Conservation (phyloP, 176 grass and related monocot species). For the Ensete glaucum region DNA sequence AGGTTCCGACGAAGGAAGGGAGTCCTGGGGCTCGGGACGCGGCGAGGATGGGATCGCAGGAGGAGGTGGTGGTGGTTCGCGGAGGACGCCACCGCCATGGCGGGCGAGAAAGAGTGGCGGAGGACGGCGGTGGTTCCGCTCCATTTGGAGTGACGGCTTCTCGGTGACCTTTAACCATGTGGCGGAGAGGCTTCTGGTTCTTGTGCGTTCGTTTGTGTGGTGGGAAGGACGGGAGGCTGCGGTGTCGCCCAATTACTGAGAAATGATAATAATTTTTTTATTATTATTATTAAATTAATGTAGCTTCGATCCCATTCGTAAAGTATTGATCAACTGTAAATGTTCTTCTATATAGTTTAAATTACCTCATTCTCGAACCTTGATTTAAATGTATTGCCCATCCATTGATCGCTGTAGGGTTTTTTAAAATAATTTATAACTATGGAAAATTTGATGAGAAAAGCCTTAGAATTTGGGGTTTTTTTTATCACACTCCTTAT, state of each 20-base stretch:
- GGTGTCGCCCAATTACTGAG: not conserved
- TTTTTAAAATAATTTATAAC: too few species aligned
- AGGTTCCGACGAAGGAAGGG: constrained; percentile 8
- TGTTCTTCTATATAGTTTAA: too few species aligned
- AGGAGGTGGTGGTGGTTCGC: constrained; percentile 13
- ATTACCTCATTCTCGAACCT: too few species aligned
- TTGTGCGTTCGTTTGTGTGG: not conserved
- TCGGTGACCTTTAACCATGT: not conserved
- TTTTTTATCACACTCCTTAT: too few species aligned
- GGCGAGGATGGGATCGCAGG: not conserved
- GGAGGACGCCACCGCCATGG: constrained; percentile 18
- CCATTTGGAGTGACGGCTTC: not conserved
- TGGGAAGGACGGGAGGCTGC: not conserved
- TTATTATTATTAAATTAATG: too few species aligned
- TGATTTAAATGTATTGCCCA: too few species aligned
- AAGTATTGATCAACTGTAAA: too few species aligned
- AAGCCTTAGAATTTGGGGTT: too few species aligned
- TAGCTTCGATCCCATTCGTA: too few species aligned
- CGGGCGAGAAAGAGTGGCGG: not conserved
- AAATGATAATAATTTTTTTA: too few species aligned
- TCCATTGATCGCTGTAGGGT: too few species aligned
- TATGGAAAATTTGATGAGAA: too few species aligned
- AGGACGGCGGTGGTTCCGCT: not conserved
- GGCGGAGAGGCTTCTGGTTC: not conserved
- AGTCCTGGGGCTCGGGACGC: not conserved